Conservation (phyloP, 2,329 filamentous ascomycete species). For the Sporothrix sp. region DNA sequence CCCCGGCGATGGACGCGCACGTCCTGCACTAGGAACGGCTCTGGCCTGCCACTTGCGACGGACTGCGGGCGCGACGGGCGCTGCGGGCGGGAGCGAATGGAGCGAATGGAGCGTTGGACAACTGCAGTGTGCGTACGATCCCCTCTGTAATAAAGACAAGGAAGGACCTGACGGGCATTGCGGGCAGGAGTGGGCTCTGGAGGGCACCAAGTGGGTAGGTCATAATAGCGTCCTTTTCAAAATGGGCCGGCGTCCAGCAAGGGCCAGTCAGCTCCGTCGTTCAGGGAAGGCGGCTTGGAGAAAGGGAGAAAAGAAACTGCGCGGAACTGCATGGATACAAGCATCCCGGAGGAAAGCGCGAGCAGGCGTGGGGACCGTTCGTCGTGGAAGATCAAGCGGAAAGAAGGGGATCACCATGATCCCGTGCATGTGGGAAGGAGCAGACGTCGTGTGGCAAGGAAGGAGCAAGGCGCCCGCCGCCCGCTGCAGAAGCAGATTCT, state of each 20-base stretch:
- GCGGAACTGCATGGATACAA: neutral
- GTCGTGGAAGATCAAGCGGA: neutral
- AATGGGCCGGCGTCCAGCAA: neutral
- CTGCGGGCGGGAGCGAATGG: conserved; percentile 8
- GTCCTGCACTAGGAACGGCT: neutral
- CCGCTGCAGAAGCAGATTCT: neutral
- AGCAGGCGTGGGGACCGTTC: too few relatives aligned
- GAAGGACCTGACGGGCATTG: too few relatives aligned
- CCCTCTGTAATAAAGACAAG: too few relatives aligned
- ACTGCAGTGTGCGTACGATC: too few relatives aligned
- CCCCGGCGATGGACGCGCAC: neutral
- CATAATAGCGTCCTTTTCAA: neutral
- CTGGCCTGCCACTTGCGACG: conserved; percentile 6
- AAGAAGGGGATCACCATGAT: neutral
- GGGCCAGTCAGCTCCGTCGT: too few relatives aligned
- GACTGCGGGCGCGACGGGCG: conserved; percentile 5
- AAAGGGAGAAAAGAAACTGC: neutral
- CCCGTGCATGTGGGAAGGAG: neutral
- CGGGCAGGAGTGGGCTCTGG: neutral
- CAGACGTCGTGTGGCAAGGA: neutral
- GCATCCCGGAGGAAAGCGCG: neutral
- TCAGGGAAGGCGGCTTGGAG: neutral
- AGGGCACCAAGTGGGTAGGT: too few relatives aligned
- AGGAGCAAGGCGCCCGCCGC: neutral
- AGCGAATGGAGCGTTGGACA: conserved; percentile 6